These are phyloP conservation scores for Xylariales sp. DNA, from an alignment of 2,329 filamentous ascomycete species.

Conservation along the genomic window DNA sequence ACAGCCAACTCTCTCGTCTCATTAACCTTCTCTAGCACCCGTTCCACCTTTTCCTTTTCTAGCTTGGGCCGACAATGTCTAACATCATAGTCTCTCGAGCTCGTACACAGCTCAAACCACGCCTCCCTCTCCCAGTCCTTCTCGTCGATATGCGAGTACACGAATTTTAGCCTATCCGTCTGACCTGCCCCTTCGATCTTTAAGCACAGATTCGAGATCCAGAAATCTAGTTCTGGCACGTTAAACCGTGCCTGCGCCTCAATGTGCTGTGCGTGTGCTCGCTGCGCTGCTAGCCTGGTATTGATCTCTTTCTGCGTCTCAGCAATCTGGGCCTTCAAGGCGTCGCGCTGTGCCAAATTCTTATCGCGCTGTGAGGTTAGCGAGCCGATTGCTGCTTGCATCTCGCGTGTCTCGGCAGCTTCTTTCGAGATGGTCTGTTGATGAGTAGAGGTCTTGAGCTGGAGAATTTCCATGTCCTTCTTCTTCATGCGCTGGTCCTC, in stretches of 20 bases:
- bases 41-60: constrained; percentile 71
- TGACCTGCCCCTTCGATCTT: constrained; percentile 83
- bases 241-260: constrained; percentile 86
- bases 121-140: constrained; percentile 83
- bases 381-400: constrained; percentile 57
- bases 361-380: constrained; percentile 57
- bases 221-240: constrained; percentile 89
- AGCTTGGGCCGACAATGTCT: constrained; percentile 77
- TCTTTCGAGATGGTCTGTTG: constrained; percentile 74
- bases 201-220: constrained; percentile 86
- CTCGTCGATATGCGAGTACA: constrained; percentile 83
- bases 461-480: constrained; percentile 78
- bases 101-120: constrained; percentile 87
- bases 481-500: constrained; percentile 90
- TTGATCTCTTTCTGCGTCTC: constrained; percentile 68
- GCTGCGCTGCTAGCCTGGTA: constrained; percentile 64
- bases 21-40: constrained; percentile 73
- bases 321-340: constrained; percentile 56
- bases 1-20: constrained; percentile 69
- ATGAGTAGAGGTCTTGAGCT: constrained; percentile 65
- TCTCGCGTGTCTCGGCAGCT: constrained; percentile 70
- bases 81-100: constrained; percentile 79
- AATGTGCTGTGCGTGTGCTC: constrained; percentile 66
- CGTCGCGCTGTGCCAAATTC: constrained; percentile 53
- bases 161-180: constrained; percentile 82